phyloP scores from a whole-genome alignment of 129 eudicot genomes.

The Silybum marianum region DNA sequence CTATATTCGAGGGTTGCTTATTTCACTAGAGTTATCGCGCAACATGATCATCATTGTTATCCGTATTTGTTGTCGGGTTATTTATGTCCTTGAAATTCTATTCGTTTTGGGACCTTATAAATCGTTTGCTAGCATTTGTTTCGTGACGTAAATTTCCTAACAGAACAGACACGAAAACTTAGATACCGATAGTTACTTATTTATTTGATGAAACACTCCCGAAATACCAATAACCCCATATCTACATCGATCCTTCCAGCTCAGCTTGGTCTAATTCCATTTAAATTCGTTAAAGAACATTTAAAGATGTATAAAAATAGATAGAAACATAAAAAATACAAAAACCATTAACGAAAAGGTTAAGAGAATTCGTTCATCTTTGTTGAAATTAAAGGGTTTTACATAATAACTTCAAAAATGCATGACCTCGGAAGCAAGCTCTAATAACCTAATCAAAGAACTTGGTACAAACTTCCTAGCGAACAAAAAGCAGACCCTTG shows the following conservation, averaged over 20 bases:
- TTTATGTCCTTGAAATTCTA: no score
- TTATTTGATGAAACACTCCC: no score
- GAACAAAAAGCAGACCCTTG: slow-evolving; percentile 63
- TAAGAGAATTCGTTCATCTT: not conserved
- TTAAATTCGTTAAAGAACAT: not conserved
- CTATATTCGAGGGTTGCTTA: no score
- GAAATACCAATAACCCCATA: not conserved
- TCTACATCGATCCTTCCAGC: not conserved
- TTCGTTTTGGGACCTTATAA: no score
- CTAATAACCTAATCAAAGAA: slow-evolving; percentile 57
- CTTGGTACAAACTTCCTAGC: slow-evolving; percentile 77
- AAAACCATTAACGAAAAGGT: not conserved
- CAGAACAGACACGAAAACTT: no score
- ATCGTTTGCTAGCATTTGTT: no score
- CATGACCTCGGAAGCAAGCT: slow-evolving; percentile 59
- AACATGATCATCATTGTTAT: no score
- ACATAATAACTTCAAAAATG: slow-evolving; percentile 34
- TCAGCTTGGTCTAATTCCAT: not conserved
- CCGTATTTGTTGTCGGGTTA: no score
- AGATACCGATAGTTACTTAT: no score
- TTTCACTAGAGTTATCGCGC: no score
- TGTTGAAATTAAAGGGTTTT: slow-evolving; percentile 13
- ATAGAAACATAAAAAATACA: not conserved
- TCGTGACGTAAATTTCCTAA: no score
- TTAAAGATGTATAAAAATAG: not conserved